These are phyloP conservation scores for Ascodesmis nigricans DNA, from an alignment of 495 filamentous ascomycete species.

Conservation along the genomic window DNA sequence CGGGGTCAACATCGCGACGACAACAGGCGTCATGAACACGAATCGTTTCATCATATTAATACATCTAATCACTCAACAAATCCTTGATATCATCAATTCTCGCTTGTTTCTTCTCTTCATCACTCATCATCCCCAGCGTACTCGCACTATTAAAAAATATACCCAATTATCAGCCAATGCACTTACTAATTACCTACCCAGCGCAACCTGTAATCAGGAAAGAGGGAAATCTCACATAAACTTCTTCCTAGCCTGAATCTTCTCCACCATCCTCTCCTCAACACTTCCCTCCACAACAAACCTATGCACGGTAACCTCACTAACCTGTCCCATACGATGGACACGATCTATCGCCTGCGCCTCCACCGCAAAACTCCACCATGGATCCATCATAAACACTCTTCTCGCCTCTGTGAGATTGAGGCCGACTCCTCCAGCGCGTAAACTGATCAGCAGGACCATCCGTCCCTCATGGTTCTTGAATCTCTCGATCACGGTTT, in stretches of 20 bases:
- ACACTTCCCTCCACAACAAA: constrained; percentile 83
- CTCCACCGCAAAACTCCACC: constrained; percentile 97
- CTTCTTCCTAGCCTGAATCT: constrained; percentile 86
- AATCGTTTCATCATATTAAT: no score
- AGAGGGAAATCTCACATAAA: constrained; percentile 45
- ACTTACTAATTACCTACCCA: constrained; percentile 2
- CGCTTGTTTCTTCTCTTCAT: constrained; percentile 79
- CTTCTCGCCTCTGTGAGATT: constrained; percentile 73
- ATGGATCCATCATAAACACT: constrained; percentile 98
- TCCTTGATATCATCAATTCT: constrained; percentile 82
- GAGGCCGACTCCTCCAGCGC: constrained; percentile 80
- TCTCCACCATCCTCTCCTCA: constrained; percentile 71
- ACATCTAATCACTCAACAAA: constrained; percentile 34
- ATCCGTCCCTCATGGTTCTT: constrained; percentile 28
- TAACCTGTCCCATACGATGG: constrained; percentile 90
- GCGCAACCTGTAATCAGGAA: constrained; percentile 3
- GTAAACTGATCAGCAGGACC: constrained; percentile 62
- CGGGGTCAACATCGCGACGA: no score
- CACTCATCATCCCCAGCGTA: constrained; percentile 75
- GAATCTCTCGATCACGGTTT: constrained; percentile 54
- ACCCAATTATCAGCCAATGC: no score
- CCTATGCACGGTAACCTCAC: constrained; percentile 61
- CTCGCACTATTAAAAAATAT: constrained; percentile 42
- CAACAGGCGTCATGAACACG: no score
- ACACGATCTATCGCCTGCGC: constrained; percentile 96